Percentiles rank a stretch among this genome's conserved stretches.
phyloP scores from a whole-genome alignment of 306 rosid species.

The Fragaria ananassa region DNA sequence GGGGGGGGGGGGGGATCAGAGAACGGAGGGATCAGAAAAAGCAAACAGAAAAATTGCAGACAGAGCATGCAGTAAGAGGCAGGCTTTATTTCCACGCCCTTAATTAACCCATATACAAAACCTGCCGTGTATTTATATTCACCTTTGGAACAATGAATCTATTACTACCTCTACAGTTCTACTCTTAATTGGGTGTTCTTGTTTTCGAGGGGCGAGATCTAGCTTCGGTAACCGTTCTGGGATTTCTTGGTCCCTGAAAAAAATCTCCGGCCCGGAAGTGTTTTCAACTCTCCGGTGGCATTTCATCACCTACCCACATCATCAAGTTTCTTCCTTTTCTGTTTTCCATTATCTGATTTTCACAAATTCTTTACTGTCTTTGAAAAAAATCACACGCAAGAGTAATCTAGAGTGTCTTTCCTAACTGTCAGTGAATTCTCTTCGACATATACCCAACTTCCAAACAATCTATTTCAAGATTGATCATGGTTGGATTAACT shows the following conservation, averaged over 20 bases:
- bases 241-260: constrained; percentile 42
- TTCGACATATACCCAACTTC: neutral
- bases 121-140: neutral
- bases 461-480: neutral
- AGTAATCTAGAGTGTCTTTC: neutral
- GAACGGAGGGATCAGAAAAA: neutral
- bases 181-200: constrained; percentile 18
- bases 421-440: neutral
- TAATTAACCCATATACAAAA: neutral
- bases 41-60: neutral
- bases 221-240: constrained; percentile 32
- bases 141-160: constrained; percentile 16
- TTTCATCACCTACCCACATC: neutral
- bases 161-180: neutral
- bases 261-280: constrained; percentile 23
- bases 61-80: constrained; percentile 19
- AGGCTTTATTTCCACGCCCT: constrained; percentile 7
- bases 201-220: constrained; percentile 32
- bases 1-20: too few species aligned
- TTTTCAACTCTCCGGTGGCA: constrained; percentile 11
- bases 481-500: neutral
- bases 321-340: neutral
- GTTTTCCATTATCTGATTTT: neutral
- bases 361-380: neutral
- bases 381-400: neutral